A percentile compares a stretch with the other conserved stretches of the same genome.
phyloP scores from a whole-genome alignment of 257 asterid genomes.

The Coffea eugenioides region DNA sequence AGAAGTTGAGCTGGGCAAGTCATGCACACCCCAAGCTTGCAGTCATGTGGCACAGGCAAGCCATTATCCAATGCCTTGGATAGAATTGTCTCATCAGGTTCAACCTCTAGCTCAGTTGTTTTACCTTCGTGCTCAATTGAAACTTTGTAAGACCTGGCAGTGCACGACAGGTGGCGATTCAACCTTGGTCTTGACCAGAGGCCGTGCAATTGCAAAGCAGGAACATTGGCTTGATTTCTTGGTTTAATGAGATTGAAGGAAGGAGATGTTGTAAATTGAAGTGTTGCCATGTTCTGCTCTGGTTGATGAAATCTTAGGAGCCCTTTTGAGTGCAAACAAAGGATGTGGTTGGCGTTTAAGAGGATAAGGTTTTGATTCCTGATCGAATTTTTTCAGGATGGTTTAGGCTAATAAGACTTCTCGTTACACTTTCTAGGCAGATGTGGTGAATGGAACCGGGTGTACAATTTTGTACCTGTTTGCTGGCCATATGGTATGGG shows the following conservation, averaged over 20 bases:
- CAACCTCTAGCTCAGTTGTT: conserved; percentile 67
- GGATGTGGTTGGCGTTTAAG: not conserved
- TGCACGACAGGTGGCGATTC: conserved; percentile 15
- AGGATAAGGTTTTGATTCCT: not conserved
- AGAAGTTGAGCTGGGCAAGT: conserved; percentile 86
- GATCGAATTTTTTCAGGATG: not conserved
- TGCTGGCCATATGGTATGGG: not conserved
- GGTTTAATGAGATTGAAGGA: conserved; percentile 28
- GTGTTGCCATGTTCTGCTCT: conserved; percentile 34
- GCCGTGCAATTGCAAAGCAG: conserved; percentile 16
- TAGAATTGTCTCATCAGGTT: conserved; percentile 76
- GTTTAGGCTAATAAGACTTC: not conserved
- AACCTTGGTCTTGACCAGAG: conserved; percentile 10
- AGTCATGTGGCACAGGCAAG: conserved; percentile 70
- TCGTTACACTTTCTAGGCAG: not conserved
- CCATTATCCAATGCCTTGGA: conserved; percentile 68
- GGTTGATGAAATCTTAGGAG: not conserved
- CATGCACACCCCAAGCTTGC: conserved; percentile 99
- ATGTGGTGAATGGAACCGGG: not conserved
- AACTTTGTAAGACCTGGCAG: conserved; percentile 57
- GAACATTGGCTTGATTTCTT: conserved; percentile 21
- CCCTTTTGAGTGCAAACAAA: not conserved
- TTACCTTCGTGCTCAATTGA: conserved; percentile 55
- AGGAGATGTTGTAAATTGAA: conserved; percentile 29
- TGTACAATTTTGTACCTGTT: not conserved